Percentiles rank a stretch among this genome's conserved stretches.
Evolutionary conservation across 2,329 filamentous ascomycete species (phyloP).

Genomic region (Epichloe sibirici): DNA sequence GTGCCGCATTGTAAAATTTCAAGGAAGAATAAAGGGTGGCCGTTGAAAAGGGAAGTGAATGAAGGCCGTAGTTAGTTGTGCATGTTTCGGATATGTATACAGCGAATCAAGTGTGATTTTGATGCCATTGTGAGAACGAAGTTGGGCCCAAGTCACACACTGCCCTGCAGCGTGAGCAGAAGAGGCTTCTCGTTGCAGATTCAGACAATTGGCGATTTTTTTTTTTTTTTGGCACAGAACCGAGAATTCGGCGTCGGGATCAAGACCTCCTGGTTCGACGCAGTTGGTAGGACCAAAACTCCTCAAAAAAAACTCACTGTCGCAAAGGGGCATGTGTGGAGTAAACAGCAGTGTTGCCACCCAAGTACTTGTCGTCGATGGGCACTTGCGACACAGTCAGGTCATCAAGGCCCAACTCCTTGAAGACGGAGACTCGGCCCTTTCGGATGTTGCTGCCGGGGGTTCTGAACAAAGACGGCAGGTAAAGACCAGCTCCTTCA

Average conservation of each 20-base stretch:
- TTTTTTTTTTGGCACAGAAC: too few species aligned
- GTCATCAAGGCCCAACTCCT: conserved; percentile 34
- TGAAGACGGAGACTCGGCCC: conserved; percentile 39
- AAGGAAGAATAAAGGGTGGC: not conserved
- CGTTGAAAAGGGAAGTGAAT: not conserved
- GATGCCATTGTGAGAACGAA: not conserved
- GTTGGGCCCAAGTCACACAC: not conserved
- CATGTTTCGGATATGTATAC: not conserved
- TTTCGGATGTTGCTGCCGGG: conserved; percentile 32
- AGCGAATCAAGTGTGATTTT: not conserved
- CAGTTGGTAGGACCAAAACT: not conserved
- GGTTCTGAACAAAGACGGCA: conserved; percentile 28
- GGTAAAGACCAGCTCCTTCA: conserved; percentile 29
- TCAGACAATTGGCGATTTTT: not conserved
- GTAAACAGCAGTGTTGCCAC: not conserved
- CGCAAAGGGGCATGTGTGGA: not conserved
- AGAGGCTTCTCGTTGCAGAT: not conserved
- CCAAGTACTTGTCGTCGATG: not conserved
- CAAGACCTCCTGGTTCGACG: not conserved
- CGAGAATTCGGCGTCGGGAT: not conserved
- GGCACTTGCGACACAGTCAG: not conserved
- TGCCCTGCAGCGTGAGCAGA: not conserved
- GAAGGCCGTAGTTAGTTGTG: not conserved
- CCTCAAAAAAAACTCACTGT: not conserved
- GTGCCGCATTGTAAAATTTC: not conserved